Percentiles rank a stretch among this genome's conserved stretches.
Evolutionary conservation across 345 rosid species (phyloP).

Genomic region (Pistacia vera): DNA sequence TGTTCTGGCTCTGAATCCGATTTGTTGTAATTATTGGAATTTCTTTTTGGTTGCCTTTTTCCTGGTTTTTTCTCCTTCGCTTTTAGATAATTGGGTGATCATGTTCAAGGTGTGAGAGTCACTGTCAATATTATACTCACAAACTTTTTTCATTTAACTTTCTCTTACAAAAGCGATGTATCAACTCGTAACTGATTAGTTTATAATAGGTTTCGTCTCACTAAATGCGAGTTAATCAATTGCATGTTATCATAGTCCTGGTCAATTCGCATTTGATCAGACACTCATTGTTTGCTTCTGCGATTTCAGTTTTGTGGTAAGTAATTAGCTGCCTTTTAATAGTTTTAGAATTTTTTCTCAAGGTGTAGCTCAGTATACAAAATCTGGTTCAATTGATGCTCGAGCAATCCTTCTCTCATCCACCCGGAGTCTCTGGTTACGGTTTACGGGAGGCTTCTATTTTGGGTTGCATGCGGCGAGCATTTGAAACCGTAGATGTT

Average conservation of each 20-base stretch:
- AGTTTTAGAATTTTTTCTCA: background rate
- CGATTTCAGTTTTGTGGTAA: background rate
- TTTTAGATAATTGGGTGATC: background rate
- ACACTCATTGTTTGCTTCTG: background rate
- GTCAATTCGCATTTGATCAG: too few species aligned
- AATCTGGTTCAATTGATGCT: background rate
- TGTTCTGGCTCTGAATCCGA: constrained; percentile 23
- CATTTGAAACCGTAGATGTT: background rate
- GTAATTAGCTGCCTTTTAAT: background rate
- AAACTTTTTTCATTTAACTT: too few species aligned
- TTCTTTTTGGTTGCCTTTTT: background rate
- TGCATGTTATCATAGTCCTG: too few species aligned
- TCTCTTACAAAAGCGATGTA: too few species aligned
- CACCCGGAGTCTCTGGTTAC: background rate
- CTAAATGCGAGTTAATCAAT: too few species aligned
- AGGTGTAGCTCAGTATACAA: background rate
- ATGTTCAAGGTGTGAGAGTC: background rate
- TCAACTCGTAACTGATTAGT: too few species aligned
- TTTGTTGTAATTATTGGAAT: constrained; percentile 19
- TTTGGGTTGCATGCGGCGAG: background rate
- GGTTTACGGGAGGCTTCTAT: background rate
- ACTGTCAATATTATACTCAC: too few species aligned
- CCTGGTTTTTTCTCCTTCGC: background rate
- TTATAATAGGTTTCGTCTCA: too few species aligned
- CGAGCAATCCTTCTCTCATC: background rate